Conservation (phyloP, 495 filamentous ascomycete species). For the Clohesyomyces aquaticus region DNA sequence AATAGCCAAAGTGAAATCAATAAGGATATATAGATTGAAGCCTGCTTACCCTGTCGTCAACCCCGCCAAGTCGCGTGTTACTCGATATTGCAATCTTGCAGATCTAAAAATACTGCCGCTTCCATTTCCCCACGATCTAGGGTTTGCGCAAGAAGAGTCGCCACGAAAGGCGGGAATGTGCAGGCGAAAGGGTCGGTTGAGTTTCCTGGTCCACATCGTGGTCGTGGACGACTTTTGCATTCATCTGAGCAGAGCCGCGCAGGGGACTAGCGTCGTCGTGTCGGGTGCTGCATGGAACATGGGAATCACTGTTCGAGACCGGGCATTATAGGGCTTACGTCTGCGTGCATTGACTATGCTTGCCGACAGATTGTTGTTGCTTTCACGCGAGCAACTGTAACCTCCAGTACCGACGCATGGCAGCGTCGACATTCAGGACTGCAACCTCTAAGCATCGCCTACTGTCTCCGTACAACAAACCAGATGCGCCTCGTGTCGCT, state of each 20-base stretch:
- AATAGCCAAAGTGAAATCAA: constrained; percentile 36
- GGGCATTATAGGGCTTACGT: constrained; percentile 38
- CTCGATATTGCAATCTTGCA: constrained; percentile 30
- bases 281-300: neutral
- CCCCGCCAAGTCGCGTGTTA: constrained; percentile 32
- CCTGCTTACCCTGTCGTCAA: constrained; percentile 20
- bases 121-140: constrained; percentile 24
- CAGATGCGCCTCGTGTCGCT: constrained; percentile 13
- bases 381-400: constrained; percentile 11
- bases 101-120: constrained; percentile 30
- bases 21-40: constrained; percentile 23
- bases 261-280: neutral
- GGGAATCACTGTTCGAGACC: constrained; percentile 13
- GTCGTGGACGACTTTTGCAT: neutral
- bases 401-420: neutral
- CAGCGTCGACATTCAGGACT: neutral
- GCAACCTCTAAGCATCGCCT: constrained; percentile 13
- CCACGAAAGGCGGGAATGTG: neutral
- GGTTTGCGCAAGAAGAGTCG: neutral
- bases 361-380: constrained; percentile 27
- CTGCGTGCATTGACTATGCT: constrained; percentile 23
- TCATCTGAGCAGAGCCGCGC: constrained; percentile 5
- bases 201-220: constrained; percentile 5
- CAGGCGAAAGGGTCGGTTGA: neutral
- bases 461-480: constrained; percentile 17